Conservation (phyloP, 2,329 filamentous ascomycete species). For the Paecilomyces formosus region DNA sequence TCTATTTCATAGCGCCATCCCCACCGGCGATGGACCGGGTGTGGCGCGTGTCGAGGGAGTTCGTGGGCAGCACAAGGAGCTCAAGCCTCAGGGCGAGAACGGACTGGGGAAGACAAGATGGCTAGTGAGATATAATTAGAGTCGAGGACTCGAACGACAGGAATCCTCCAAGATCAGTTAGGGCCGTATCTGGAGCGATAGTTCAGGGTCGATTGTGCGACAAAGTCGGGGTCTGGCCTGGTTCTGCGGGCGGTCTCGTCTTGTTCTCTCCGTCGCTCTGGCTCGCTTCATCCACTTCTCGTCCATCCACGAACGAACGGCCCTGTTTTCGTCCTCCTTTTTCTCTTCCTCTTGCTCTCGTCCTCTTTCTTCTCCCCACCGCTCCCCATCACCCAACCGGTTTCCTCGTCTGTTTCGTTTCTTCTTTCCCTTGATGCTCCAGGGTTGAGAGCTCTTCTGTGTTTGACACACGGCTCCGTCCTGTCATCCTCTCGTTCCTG, state of each 20-base stretch:
- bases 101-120: background rate
- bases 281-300: conserved; percentile 5
- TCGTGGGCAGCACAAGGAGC: background rate
- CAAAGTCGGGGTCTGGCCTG: background rate
- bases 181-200: background rate
- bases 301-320: background rate
- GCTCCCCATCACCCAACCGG: conserved; percentile 9
- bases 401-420: conserved; percentile 14
- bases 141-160: background rate
- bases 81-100: background rate
- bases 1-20: conserved; percentile 14
- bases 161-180: background rate
- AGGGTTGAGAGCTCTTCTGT: conserved; percentile 26
- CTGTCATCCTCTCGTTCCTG: conserved; percentile 31
- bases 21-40: conserved; percentile 7
- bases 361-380: conserved; percentile 10
- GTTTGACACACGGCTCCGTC: conserved; percentile 38
- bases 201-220: background rate
- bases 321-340: conserved; percentile 2
- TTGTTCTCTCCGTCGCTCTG: background rate
- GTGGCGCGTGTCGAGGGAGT: background rate
- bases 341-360: background rate
- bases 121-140: background rate
- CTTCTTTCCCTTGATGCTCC: conserved; percentile 16
- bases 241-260: background rate